Evolutionary conservation across 805 yeast genomes (phyloP), one percentile per base, ranked within the genome.

Genomic region (Cyberlindnera veronae): DNA sequence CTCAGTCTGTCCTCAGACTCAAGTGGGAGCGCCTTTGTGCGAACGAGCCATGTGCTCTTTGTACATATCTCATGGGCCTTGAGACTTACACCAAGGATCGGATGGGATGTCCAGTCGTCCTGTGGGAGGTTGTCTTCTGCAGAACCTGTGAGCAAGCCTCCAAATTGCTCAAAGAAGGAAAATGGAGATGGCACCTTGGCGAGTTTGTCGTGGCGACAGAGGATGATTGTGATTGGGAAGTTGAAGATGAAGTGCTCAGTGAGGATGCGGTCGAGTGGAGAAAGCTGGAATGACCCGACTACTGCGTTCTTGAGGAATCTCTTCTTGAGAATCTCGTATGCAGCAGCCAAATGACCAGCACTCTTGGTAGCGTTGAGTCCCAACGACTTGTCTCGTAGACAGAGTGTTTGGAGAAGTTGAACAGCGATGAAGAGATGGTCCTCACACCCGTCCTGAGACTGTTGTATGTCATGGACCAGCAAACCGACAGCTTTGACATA

Each of bases 301-400:
- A 33, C 34, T 5, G 46, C 41, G 12, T 29, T 27, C 18, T 36
- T 40, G 13, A 41, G 30, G 32, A 49, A 53, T 14, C 58, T 30
- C 16, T 51, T 55, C 41, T 53, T 54, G 9, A 55, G 42, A 10
- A 55, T 54, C 36, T 51, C 57, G 41, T 54, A 55, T 1, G 58
- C 44, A 3, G 58, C 57, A 14, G 50, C 42, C 5, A 55, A 28
- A 36, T 55, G 60, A 2, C 54, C 57, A 5, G 57, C 54, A 31
- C 50, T 42, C 26, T 52, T 48, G 6, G 60, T 53, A 7, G 54
- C 56, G 30, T 53, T 55, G 7, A 53, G 36, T 0, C 58, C 60
- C 4, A 54, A 34, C 3, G 54, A 51, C 37, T 54, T 55, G 34
- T 54, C 57, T 12, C 60, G 38, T 2, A 55, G 46, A 32, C 58